Percentiles rank a stretch among this genome's conserved stretches.
These are phyloP conservation scores for Acacia acuminata DNA, from an alignment of 306 rosid species.

Conservation along the genomic window DNA sequence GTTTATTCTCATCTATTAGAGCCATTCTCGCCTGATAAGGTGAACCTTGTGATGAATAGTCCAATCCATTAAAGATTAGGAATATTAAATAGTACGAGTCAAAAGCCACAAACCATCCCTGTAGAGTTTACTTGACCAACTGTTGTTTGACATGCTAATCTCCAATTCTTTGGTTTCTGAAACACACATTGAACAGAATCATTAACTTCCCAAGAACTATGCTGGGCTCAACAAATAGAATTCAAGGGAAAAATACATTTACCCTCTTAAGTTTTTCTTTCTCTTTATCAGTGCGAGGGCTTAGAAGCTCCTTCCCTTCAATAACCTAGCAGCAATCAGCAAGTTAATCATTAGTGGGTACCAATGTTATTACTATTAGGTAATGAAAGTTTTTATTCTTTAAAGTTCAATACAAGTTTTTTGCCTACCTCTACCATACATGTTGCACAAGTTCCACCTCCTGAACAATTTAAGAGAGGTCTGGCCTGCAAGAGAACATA, in stretches of 20 bases:
- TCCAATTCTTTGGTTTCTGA: slow-evolving; percentile 95
- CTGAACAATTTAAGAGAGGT: slow-evolving; percentile 73
- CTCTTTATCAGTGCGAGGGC: slow-evolving; percentile 79
- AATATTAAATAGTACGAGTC: neutral
- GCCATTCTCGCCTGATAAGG: neutral
- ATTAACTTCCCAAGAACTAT: neutral
- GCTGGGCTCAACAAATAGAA: neutral
- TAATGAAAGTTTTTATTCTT: neutral
- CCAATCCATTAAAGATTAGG: neutral
- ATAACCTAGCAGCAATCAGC: slow-evolving; percentile 51
- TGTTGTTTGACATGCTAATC: slow-evolving; percentile 93
- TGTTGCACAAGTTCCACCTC: slow-evolving; percentile 89
- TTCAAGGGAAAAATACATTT: slow-evolving; percentile 3
- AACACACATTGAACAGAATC: neutral
- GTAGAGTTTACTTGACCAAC: slow-evolving; percentile 73
- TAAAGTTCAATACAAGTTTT: neutral
- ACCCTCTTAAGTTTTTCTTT: slow-evolving; percentile 74
- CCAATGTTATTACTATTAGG: neutral
- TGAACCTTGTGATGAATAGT: neutral
- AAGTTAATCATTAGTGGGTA: slow-evolving; percentile 1
- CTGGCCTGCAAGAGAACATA: slow-evolving; percentile 50
- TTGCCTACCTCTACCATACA: slow-evolving; percentile 77
- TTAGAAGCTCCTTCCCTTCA: slow-evolving; percentile 78
- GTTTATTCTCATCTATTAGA: neutral
- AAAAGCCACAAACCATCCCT: slow-evolving; percentile 65